A percentile compares a stretch with the other conserved stretches of the same genome.
Evolutionary conservation across 1,284 basidiomycete genomes (phyloP).

Genomic region (Sporisorium iseilematis-ciliati): DNA sequence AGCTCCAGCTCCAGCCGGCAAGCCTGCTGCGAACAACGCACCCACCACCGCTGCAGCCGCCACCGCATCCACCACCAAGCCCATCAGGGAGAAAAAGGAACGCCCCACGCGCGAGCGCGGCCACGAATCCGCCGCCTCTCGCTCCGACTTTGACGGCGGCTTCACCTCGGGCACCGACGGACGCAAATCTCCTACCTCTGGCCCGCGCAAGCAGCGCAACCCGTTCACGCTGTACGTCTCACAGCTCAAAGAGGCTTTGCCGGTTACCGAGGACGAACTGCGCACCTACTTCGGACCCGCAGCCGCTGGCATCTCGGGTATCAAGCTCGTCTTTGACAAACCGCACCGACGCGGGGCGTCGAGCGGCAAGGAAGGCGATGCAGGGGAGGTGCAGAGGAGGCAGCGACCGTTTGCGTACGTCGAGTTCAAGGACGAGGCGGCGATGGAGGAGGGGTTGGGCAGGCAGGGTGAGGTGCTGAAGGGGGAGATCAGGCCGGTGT

Average conservation of each 20-base stretch:
- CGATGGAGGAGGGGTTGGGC: conserved; percentile 43
- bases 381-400: conserved; percentile 29
- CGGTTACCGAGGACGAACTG: conserved; percentile 57
- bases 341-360: conserved; percentile 32
- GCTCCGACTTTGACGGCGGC: conserved; percentile 43
- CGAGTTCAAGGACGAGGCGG: conserved; percentile 48
- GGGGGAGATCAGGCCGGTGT: conserved; percentile 28
- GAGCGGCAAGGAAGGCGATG: conserved; percentile 37
- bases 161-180: conserved; percentile 44
- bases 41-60: conserved; percentile 2
- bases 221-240: conserved; percentile 55
- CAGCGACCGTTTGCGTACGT: conserved; percentile 56
- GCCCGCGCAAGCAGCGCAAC: conserved; percentile 32
- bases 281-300: conserved; percentile 59
- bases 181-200: conserved; percentile 33
- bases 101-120: conserved; percentile 29
- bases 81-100: conserved; percentile 44
- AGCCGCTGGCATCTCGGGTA: conserved; percentile 43
- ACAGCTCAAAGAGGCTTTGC: conserved; percentile 57
- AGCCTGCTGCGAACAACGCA: conserved; percentile 1
- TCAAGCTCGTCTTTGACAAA: conserved; percentile 57
- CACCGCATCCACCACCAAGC: conserved; percentile 24
- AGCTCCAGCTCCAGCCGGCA: conserved; percentile 2
- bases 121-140: conserved; percentile 47
- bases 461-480: conserved; percentile 46